phyloP scores from a whole-genome alignment of 148 eudicot species.

The Selenicereus undatus region DNA sequence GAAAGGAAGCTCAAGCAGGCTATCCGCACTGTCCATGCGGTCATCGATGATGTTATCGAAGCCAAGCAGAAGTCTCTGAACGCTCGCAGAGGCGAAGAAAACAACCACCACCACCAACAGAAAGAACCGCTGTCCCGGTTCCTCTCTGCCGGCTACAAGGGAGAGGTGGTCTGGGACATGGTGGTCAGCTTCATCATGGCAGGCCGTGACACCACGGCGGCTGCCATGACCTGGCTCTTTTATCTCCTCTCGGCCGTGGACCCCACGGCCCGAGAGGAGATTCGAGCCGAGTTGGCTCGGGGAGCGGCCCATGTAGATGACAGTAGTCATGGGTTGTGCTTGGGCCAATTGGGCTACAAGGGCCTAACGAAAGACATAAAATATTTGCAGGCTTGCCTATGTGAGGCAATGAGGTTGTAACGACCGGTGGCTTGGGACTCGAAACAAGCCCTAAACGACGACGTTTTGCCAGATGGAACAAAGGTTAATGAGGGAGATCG shows the following conservation, averaged over 20 bases:
- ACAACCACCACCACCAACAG: not conserved
- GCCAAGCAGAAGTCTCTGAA: constrained; percentile 22
- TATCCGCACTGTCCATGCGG: constrained; percentile 29
- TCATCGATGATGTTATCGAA: constrained; percentile 36
- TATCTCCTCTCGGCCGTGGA: constrained; percentile 36
- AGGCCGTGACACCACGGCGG: constrained; percentile 75
- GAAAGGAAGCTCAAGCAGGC: constrained; percentile 48
- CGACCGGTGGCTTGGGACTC: constrained; percentile 98
- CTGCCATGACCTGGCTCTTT: constrained; percentile 87
- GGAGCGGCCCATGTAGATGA: not conserved
- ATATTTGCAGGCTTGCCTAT: constrained; percentile 57
- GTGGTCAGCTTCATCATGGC: constrained; percentile 76
- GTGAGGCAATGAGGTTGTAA: constrained; percentile 76
- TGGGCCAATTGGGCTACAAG: constrained; percentile 29
- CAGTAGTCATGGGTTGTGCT: too few relatives aligned
- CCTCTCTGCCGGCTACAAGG: constrained; percentile 37
- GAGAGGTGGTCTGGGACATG: constrained; percentile 59
- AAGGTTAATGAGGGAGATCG: constrained; percentile 47
- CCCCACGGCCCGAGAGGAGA: constrained; percentile 3
- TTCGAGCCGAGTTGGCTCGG: constrained; percentile 22
- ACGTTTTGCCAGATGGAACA: constrained; percentile 80
- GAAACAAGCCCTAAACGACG: constrained; percentile 61
- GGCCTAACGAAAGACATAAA: constrained; percentile 47
- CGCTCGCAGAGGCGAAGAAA: not conserved
- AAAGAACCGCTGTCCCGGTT: constrained; percentile 60